Evolutionary conservation across 176 grass and related monocot species (phyloP).

Genomic region (Raddia guianensis): DNA sequence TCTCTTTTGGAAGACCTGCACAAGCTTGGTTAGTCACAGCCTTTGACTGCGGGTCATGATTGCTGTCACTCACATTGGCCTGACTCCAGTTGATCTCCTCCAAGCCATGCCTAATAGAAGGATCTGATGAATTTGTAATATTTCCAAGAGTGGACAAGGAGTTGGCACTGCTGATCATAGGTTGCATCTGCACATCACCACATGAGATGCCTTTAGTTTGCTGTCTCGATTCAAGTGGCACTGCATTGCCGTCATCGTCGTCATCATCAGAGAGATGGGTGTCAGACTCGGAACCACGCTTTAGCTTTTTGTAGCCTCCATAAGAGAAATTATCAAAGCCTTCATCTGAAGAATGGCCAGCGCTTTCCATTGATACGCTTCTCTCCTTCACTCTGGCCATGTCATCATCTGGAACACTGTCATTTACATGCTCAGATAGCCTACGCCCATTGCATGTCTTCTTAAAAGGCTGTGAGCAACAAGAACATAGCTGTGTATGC

Average conservation of each 20-base stretch:
- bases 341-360: constrained; percentile 44
- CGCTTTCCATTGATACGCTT: constrained; percentile 36
- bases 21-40: constrained; percentile 32
- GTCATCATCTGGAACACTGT: constrained; percentile 25
- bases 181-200: constrained; percentile 30
- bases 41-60: not conserved
- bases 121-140: constrained; percentile 35
- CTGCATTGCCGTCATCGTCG: constrained; percentile 26
- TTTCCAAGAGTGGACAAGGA: constrained; percentile 1
- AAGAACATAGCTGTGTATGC: constrained; percentile 42
- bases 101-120: constrained; percentile 42
- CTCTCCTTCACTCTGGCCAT: constrained; percentile 39
- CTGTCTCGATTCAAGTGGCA: constrained; percentile 6
- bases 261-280: constrained; percentile 44
- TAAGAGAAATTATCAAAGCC: constrained; percentile 39
- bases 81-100: constrained; percentile 48
- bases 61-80: constrained; percentile 27
- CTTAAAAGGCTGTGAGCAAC: constrained; percentile 58
- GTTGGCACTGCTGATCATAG: constrained; percentile 25
- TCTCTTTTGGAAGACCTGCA: constrained; percentile 49
- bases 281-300: constrained; percentile 64
- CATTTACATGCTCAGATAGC: constrained; percentile 29
- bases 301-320: constrained; percentile 61
- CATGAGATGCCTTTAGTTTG: constrained; percentile 27
- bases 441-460: constrained; percentile 33